These are phyloP conservation scores for Lepraria neglecta DNA, from an alignment of 495 filamentous ascomycete species.

Conservation along the genomic window DNA sequence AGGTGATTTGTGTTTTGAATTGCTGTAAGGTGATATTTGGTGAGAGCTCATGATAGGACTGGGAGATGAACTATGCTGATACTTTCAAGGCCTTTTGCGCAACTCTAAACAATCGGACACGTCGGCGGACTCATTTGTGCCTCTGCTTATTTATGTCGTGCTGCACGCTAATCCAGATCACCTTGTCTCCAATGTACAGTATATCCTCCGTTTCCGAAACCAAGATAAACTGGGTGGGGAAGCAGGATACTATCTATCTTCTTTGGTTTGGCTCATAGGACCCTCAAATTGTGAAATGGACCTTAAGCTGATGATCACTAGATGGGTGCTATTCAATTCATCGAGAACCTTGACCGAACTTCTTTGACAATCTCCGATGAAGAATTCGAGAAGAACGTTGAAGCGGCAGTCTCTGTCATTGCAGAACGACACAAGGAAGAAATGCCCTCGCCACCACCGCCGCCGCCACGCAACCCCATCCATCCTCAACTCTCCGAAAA, in stretches of 20 bases:
- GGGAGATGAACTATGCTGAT: constrained; percentile 11
- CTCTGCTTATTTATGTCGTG: constrained; percentile 91
- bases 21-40: constrained; percentile 99
- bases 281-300: not conserved
- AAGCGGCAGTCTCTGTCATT: constrained; percentile 92
- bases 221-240: constrained; percentile 95
- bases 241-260: constrained; percentile 96
- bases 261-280: constrained; percentile 56
- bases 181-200: constrained; percentile 95
- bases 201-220: constrained; percentile 92
- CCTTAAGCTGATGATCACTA: constrained; percentile 32
- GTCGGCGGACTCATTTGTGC: constrained; percentile 93
- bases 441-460: constrained; percentile 38
- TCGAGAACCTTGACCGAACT: constrained; percentile 91
- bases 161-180: constrained; percentile 91
- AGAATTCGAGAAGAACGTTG: constrained; percentile 91
- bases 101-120: constrained; percentile 82
- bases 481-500: constrained; percentile 52
- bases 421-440: constrained; percentile 72
- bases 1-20: constrained; percentile 96
- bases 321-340: constrained; percentile 95
- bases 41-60: constrained; percentile 33
- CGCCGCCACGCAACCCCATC: constrained; percentile 32
- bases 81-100: constrained; percentile 66
- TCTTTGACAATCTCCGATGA: constrained; percentile 88